phyloP scores from a whole-genome alignment of 2,329 filamentous ascomycete species.

The Metarhizium guizhouense region DNA sequence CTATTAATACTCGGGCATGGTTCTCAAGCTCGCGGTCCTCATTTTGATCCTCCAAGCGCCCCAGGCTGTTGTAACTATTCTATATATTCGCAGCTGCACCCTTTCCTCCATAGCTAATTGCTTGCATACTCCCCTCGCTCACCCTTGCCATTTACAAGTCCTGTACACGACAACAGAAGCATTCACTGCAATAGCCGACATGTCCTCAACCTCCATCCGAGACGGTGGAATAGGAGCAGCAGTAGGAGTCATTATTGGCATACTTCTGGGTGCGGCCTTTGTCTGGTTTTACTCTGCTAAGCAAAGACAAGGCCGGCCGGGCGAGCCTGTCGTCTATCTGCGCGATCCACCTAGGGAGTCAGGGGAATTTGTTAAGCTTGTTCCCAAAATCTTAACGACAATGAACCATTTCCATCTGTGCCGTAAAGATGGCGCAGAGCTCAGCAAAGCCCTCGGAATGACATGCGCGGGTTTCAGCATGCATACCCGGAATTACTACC shows the following conservation, averaged over 20 bases:
- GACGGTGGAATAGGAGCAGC: neutral
- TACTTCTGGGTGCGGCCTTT: neutral
- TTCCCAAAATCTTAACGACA: too few relatives aligned
- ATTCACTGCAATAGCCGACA: neutral
- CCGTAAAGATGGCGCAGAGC: too few relatives aligned
- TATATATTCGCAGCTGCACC: too few relatives aligned
- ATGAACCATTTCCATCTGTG: too few relatives aligned
- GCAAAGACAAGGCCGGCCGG: neutral
- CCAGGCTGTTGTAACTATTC: too few relatives aligned
- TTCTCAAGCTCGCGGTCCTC: too few relatives aligned
- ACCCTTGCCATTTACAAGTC: neutral
- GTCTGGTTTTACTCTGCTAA: neutral
- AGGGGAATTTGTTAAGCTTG: too few relatives aligned
- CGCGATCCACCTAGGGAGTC: accelerated
- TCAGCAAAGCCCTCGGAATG: neutral
- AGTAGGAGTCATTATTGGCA: neutral
- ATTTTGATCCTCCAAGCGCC: too few relatives aligned
- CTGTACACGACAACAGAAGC: neutral
- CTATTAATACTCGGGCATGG: too few relatives aligned
- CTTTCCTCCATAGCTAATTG: too few relatives aligned
- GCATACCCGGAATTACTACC: neutral
- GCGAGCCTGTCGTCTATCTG: too few relatives aligned
- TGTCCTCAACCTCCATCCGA: neutral
- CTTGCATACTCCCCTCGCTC: too few relatives aligned
- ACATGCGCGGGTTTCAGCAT: neutral